Evolutionary conservation across 768 basidiomycete genomes (phyloP).

Genomic region (Trametes meyenii): DNA sequence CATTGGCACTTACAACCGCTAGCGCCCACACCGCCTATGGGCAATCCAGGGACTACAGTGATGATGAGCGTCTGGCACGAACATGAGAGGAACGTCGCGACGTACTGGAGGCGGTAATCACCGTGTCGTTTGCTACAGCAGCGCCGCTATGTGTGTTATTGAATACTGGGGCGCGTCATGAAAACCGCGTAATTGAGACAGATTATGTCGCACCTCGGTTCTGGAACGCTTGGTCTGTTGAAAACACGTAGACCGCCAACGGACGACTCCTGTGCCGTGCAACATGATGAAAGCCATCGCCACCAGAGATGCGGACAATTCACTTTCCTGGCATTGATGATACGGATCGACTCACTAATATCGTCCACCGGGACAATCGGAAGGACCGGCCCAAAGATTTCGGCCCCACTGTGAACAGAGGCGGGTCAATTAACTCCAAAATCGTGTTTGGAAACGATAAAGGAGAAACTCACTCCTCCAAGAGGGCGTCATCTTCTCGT

Average conservation of each 20-base stretch:
- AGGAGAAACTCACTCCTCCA: slow-evolving; percentile 63
- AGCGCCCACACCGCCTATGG: slow-evolving; percentile 72
- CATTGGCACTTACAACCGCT: slow-evolving; percentile 60
- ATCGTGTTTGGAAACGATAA: too few species aligned
- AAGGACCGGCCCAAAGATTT: slow-evolving; percentile 83
- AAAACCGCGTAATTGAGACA: slow-evolving; percentile 1
- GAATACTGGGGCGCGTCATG: slow-evolving; percentile 48
- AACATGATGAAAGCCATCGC: background rate
- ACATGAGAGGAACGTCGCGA: slow-evolving; percentile 39
- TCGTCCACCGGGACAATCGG: slow-evolving; percentile 74
- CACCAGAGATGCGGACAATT: background rate
- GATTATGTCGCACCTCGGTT: slow-evolving; percentile 49
- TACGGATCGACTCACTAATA: slow-evolving; percentile 71
- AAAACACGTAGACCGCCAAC: slow-evolving; percentile 78
- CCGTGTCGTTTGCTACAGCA: slow-evolving; percentile 66
- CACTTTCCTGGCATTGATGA: slow-evolving; percentile 60
- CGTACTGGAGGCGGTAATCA: slow-evolving; percentile 64
- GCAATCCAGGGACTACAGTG: slow-evolving; percentile 56
- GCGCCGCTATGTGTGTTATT: slow-evolving; percentile 73
- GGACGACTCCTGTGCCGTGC: slow-evolving; percentile 60
- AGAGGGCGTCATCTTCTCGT: slow-evolving; percentile 63
- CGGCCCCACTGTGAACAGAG: slow-evolving; percentile 52
- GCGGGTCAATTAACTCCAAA: too few species aligned
- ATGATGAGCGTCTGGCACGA: slow-evolving; percentile 7
- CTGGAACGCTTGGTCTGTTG: slow-evolving; percentile 59